Base-by-base conservation (phyloP, 1,284 basidiomycete genomes). In the Ceratobasidium sp. region DNA sequence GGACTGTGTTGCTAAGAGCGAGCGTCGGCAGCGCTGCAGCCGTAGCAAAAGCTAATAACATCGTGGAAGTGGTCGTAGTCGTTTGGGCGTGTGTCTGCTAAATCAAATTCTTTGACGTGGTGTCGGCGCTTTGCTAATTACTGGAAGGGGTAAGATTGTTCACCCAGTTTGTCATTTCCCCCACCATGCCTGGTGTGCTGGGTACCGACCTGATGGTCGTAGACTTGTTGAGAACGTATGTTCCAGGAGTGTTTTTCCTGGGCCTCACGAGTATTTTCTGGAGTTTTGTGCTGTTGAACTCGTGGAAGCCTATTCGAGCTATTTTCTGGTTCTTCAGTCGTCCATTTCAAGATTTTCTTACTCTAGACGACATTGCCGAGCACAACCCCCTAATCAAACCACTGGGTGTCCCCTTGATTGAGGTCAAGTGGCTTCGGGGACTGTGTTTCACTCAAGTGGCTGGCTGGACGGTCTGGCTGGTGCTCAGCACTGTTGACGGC, bases 281-380 rank as follows among this genome's bases (percentile, higher is more conserved):
- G 46, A 37, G 29, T 13, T 27, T 51, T 62, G 24, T 31, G 16
- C 13, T 24, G 9, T 61, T 72, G n/a, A 49, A 39, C 43, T 7
- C 29, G 11, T 72, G 56, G 69, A 72, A 62, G 31, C 58, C 69
- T 39, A 53, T 34, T 37, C 69, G 69, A 31, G 46, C 69, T 72
- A 43, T 72, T 49, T 59, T 72, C 19, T 14, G 31, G 34, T 54
- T 75, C 43, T 69, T 71, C 14, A 46, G 39, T 39, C 46, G 54
- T 19, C 77, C 77, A n/a, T 77, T 78, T 54, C 62, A 64, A 24
- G 74, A 73, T 34, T 78, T 76, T 65, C 69, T 78, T 34, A 63
- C 74, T 16, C 54, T 75, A 22, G 59, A 74, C 49, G 77, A 78
- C 39, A 62, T 78, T 22, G 59, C 74, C 9, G 77, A 78, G 54